Evolutionary conservation across 1,284 basidiomycete species (phyloP).

Genomic region (Coniferiporia sulphurascens): DNA sequence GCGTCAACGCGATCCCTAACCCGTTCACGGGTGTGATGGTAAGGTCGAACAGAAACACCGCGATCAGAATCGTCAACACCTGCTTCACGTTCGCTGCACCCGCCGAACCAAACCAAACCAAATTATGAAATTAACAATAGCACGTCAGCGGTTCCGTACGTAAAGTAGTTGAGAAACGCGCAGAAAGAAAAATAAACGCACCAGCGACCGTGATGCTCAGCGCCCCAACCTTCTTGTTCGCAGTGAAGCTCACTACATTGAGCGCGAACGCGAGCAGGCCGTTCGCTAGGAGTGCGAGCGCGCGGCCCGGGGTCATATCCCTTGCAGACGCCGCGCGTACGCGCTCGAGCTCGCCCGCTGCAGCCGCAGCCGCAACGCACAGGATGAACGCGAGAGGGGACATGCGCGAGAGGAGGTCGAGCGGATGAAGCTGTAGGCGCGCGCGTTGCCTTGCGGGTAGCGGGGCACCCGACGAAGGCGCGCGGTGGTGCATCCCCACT

Average conservation of each 20-base stretch:
- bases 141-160: no score
- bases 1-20: conserved; percentile 76
- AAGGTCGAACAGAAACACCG: conserved; percentile 79
- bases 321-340: conserved; percentile 49
- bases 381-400: conserved; percentile 87
- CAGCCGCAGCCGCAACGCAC: conserved; percentile 71
- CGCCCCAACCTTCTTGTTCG: conserved; percentile 85
- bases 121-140: no score
- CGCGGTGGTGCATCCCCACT: conserved; percentile 20
- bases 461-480: conserved; percentile 16
- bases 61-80: conserved; percentile 85
- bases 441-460: conserved; percentile 35
- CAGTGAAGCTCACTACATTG: conserved; percentile 89
- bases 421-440: conserved; percentile 64
- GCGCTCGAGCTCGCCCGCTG: conserved; percentile 72
- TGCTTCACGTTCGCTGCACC: conserved; percentile 82
- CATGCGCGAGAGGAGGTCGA: conserved; percentile 81
- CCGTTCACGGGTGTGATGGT: conserved; percentile 75
- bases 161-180: no score
- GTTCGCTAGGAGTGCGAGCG: conserved; percentile 64
- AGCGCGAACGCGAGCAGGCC: conserved; percentile 84
- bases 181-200: conserved; percentile 40
- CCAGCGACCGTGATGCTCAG: conserved; percentile 86
- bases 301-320: conserved; percentile 47
- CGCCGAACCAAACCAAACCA: no score